phyloP scores from a whole-genome alignment of 768 basidiomycete species.

The Dioszegia aurantiaca region DNA sequence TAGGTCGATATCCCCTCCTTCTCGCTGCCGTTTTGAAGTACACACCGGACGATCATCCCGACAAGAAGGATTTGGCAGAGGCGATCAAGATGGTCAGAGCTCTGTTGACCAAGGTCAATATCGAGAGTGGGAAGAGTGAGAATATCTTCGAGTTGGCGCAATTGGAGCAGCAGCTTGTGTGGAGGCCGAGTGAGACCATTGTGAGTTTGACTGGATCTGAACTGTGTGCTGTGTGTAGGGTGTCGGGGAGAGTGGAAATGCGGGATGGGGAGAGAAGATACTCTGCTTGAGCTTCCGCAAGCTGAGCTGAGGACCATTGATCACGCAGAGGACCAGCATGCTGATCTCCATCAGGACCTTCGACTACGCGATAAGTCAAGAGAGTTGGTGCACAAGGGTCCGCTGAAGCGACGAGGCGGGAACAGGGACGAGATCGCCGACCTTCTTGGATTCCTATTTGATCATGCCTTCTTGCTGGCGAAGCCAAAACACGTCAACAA shows the following conservation, averaged over 20 bases:
- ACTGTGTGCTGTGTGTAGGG: neutral
- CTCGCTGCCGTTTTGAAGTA: slow-evolving; percentile 89
- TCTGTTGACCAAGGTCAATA: slow-evolving; percentile 82
- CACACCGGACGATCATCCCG: slow-evolving; percentile 83
- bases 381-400: slow-evolving; percentile 86
- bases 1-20: slow-evolving; percentile 92
- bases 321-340: no score
- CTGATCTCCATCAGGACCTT: slow-evolving; percentile 64
- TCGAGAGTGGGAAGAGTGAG: slow-evolving; percentile 91
- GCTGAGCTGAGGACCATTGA: no score
- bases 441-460: slow-evolving; percentile 89
- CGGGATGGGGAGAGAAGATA: no score
- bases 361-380: slow-evolving; percentile 81
- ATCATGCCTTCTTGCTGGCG: slow-evolving; percentile 92
- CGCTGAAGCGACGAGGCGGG: slow-evolving; percentile 77
- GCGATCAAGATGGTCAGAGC: slow-evolving; percentile 73
- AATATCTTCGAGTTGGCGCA: slow-evolving; percentile 94
- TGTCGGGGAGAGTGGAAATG: neutral
- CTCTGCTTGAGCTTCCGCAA: no score
- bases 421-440: slow-evolving; percentile 74
- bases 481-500: slow-evolving; percentile 75
- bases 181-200: slow-evolving; percentile 84
- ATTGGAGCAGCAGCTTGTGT: slow-evolving; percentile 84
- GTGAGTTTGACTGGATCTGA: slow-evolving; percentile 60
- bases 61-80: slow-evolving; percentile 72